Evolutionary conservation across 768 basidiomycete species (phyloP), one percentile per base, ranked within the genome.

Genomic region (Russula griseocarnosa): DNA sequence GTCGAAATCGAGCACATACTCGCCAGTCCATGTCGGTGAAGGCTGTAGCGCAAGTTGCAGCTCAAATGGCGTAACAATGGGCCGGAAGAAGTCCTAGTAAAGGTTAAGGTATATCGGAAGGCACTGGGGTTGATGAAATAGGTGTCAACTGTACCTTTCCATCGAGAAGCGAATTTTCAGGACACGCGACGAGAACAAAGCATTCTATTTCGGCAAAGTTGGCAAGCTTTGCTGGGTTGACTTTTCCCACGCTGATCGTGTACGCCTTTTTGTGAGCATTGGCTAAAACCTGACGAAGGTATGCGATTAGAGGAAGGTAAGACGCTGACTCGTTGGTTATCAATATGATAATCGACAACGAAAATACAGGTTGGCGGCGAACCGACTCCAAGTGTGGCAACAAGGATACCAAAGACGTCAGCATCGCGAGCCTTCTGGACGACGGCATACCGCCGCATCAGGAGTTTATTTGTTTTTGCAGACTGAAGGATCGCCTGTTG

Each of bases 121-220:
- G 36, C 47, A 36, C n/a, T 18, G 1, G 18, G 7, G 26, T 11
- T 7, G 22, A 54, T 14, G 20, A 9, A 24, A 5, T 11, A 55
- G 16, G 5, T 36, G 40, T 55, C 26, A 61, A 55, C 8, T 69
- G 74, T 47, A 82, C 87, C 76, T 88, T 89, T 5, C 85, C 80
- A 24, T 91, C 89, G 40, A 88, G 79, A 28, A 98, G 72, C 58
- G 44, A 46, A 20, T 46, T 46, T 46, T 46, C 44, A 20, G 44
- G 89, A 74, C 97, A 99, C 3, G 95, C 95, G 4, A 97, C 91
- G 62, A 97, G 80, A 20, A 98, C 88, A 70, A 94, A 98, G 70
- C 94, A 96, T 71, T 98, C 96, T 55, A 99, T 87, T 73, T 98
- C 95, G 70, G 90, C 82, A 73, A 98, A 98, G 74, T 98, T 99